phyloP scores from a whole-genome alignment of 345 rosid genomes.

The Orychophragmus violaceus region DNA sequence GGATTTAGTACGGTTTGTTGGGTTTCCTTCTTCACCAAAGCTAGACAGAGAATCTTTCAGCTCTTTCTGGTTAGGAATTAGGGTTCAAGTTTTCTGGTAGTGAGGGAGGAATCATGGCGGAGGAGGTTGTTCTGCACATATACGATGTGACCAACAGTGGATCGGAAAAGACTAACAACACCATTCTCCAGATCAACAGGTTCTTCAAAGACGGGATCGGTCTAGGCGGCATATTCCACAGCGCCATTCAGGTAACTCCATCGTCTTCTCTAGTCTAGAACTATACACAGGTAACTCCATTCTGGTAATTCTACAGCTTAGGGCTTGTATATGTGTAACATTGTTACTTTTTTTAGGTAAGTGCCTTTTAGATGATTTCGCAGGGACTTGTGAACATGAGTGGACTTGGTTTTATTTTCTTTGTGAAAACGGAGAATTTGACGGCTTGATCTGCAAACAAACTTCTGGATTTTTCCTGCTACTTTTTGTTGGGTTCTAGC shows the following conservation, averaged over 20 bases:
- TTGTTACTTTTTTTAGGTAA: too few species aligned
- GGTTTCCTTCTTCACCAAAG: neutral
- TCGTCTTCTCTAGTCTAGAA: too few species aligned
- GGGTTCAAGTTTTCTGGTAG: conserved; percentile 31
- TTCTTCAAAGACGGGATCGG: conserved; percentile 95
- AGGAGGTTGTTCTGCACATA: conserved; percentile 81
- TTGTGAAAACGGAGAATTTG: too few species aligned
- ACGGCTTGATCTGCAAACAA: too few species aligned
- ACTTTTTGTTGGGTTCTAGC: too few species aligned
- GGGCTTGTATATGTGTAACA: too few species aligned
- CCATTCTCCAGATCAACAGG: conserved; percentile 87
- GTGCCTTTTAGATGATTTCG: too few species aligned
- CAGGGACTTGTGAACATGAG: too few species aligned
- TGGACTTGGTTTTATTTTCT: too few species aligned
- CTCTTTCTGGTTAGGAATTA: neutral
- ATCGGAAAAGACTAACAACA: conserved; percentile 94
- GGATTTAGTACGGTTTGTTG: neutral
- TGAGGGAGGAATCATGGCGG: conserved; percentile 40
- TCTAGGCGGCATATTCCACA: conserved; percentile 79
- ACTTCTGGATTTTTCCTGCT: too few species aligned
- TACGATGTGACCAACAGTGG: conserved; percentile 96
- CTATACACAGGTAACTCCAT: too few species aligned
- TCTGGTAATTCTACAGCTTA: too few species aligned
- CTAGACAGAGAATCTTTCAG: neutral
- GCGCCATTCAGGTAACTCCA: conserved; percentile 77